A percentile compares a stretch with the other conserved stretches of the same genome.
These are phyloP conservation scores for Globisporangium spiculum DNA, from an alignment of 352 stramenopile species.

Conservation along the genomic window DNA sequence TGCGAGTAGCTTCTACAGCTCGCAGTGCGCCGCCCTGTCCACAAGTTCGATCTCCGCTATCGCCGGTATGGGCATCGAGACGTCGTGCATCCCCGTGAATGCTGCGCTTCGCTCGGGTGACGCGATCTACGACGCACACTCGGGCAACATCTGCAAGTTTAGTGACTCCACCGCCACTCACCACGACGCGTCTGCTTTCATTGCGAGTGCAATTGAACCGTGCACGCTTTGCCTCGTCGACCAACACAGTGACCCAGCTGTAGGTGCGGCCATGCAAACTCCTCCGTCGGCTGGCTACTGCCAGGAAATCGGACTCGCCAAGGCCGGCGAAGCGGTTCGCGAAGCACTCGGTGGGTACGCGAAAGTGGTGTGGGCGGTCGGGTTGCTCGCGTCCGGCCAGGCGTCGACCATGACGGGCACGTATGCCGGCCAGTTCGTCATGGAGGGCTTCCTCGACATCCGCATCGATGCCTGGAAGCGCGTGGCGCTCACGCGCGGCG, in stretches of 20 bases:
- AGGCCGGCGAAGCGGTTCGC: slow-evolving; percentile 75
- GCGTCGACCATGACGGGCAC: slow-evolving; percentile 96
- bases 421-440: slow-evolving; percentile 96
- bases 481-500: slow-evolving; percentile 84
- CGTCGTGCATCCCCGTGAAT: slow-evolving; percentile 55
- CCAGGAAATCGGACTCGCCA: slow-evolving; percentile 86
- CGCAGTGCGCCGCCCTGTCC: slow-evolving; percentile 43
- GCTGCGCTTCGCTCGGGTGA: slow-evolving; percentile 46
- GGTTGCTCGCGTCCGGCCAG: slow-evolving; percentile 93
- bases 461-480: slow-evolving; percentile 81
- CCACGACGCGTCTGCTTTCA: neutral
- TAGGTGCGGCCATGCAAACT: neutral
- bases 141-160: slow-evolving; percentile 52
- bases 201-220: neutral
- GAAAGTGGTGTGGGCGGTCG: slow-evolving; percentile 92
- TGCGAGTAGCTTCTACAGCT: slow-evolving; percentile 91
- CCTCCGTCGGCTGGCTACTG: slow-evolving; percentile 56
- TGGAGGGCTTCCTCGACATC: slow-evolving; percentile 95
- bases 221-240: slow-evolving; percentile 60
- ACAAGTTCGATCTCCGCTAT: slow-evolving; percentile 50
- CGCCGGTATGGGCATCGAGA: slow-evolving; percentile 53
- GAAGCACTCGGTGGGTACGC: slow-evolving; percentile 81
- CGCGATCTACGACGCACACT: slow-evolving; percentile 60
- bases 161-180: neutral
- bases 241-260: slow-evolving; percentile 16